A percentile compares a stretch with the other conserved stretches of the same genome.
Conservation (phyloP, 177 flowering plant genomes). For the Tripterygium wilfordii region DNA sequence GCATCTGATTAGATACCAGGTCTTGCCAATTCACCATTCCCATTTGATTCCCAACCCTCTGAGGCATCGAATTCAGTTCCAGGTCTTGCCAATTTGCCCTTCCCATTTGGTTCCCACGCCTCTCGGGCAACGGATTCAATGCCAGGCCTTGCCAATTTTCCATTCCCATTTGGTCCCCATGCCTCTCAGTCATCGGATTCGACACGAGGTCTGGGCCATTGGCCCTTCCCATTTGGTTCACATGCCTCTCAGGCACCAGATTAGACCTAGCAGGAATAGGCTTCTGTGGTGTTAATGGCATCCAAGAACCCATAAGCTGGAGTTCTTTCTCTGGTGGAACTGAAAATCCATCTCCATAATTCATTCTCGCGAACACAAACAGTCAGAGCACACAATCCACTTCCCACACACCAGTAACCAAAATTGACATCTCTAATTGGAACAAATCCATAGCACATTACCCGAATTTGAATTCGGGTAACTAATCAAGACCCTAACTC, state of each 20-base stretch:
- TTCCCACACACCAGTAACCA: background rate
- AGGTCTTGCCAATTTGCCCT: conserved; percentile 16
- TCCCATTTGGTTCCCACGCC: conserved; percentile 11
- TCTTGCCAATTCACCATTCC: too few relatives aligned
- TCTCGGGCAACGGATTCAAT: too few relatives aligned
- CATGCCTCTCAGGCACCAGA: conserved; percentile 9
- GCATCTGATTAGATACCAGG: too few relatives aligned
- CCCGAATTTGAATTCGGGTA: background rate
- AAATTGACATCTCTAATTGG: background rate
- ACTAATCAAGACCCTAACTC: too few relatives aligned
- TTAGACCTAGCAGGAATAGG: conserved; percentile 8
- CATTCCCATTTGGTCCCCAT: conserved; percentile 2
- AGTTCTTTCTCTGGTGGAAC: conserved; percentile 14
- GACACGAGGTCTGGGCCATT: too few relatives aligned
- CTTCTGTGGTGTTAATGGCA: conserved; percentile 25
- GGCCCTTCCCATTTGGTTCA: too few relatives aligned
- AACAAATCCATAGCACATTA: background rate
- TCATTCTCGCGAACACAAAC: conserved; percentile 10
- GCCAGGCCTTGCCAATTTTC: conserved; percentile 18
- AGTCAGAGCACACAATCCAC: background rate
- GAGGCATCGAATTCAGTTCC: too few relatives aligned
- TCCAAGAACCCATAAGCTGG: conserved; percentile 16
- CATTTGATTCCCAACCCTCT: too few relatives aligned
- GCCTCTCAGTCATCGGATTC: too few relatives aligned
- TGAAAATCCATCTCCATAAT: conserved; percentile 14